Evolutionary conservation across 331 rosid genomes (phyloP), one percentile per base, ranked within the genome.

Genomic region (Rhamnella rubrinervis): DNA sequence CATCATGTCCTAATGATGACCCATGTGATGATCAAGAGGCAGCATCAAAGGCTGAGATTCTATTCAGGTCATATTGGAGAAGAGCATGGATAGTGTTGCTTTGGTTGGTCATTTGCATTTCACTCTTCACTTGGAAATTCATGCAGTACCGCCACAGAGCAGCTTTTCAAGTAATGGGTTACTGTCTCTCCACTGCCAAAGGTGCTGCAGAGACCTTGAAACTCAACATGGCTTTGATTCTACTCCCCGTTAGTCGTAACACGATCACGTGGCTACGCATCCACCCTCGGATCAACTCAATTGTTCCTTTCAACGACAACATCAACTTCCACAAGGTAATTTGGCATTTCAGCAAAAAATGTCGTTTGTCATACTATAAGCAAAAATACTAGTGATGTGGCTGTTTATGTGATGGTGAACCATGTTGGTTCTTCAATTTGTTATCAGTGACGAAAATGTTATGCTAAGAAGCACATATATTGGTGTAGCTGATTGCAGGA

Each of bases 151-250:
- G 86, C 2, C 71, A 73, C 10, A 80, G 88, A 71, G 61, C 84
- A 46, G 95, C 89, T 1, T 92, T 89, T 77, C 81, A 87, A 81
- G 91, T 92, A 7, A 89, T 92, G 96, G 96, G 98, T 13, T 87
- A 89, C 46, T 92, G 96, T 65, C 70, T 92, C 64, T 82, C 95
- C 44, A 86, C 92, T 5, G 89, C 98, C 47, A 92, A 92, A 81
- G 98, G 96, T 57, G 91, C 98, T 12, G 95, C 98, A 16, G 98
- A 92, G 75, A 92, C 95, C 18, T 74, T 92, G 47, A 92, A 89
- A 72, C 74, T 92, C 75, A 92, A 92, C 83, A 92, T 89, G 96
- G 97, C 97, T 66, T 75, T 89, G 3, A 53, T 92, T 72, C 88
- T 92, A 58, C 83, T 92, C 37, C 88, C 93, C 16, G 91, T 92